Conservation (phyloP, 2,329 filamentous ascomycete genomes). For the Aurifilum marmelostoma region DNA sequence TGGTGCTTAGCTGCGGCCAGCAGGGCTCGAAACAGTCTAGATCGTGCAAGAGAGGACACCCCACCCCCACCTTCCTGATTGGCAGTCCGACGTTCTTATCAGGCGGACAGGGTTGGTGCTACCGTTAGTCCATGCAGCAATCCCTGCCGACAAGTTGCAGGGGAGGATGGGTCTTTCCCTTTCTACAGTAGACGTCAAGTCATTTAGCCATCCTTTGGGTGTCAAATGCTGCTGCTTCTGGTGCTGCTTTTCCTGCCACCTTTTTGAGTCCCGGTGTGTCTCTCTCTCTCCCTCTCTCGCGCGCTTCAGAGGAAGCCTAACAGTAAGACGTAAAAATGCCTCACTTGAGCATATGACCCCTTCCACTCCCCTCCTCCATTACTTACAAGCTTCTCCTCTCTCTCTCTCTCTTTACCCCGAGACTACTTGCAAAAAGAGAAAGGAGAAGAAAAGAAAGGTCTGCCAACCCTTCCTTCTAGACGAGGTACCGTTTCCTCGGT, state of each 20-base stretch:
- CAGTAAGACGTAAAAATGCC: too few species aligned
- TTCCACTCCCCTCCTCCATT: neutral
- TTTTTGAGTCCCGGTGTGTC: too few species aligned
- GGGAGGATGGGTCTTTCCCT: neutral
- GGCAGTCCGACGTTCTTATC: neutral
- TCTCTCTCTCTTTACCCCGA: too few species aligned
- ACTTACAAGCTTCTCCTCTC: neutral
- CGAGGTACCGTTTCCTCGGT: neutral
- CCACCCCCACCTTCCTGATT: constrained; percentile 5
- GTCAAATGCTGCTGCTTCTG: too few species aligned
- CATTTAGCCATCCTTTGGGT: neutral
- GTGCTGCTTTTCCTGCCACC: too few species aligned
- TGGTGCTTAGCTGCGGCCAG: neutral
- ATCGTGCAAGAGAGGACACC: neutral
- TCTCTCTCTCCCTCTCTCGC: too few species aligned
- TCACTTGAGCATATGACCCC: neutral
- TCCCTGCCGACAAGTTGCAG: neutral
- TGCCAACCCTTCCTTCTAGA: neutral
- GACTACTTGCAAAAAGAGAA: too few species aligned
- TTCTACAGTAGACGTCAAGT: neutral
- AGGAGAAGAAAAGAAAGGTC: neutral
- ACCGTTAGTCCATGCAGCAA: neutral
- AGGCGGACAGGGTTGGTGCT: neutral
- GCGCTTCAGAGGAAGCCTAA: too few species aligned
- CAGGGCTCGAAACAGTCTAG: neutral